Percentiles rank a stretch among this genome's conserved stretches.
phyloP scores from a whole-genome alignment of 78 protist species.

The Isochrysis galbana region DNA sequence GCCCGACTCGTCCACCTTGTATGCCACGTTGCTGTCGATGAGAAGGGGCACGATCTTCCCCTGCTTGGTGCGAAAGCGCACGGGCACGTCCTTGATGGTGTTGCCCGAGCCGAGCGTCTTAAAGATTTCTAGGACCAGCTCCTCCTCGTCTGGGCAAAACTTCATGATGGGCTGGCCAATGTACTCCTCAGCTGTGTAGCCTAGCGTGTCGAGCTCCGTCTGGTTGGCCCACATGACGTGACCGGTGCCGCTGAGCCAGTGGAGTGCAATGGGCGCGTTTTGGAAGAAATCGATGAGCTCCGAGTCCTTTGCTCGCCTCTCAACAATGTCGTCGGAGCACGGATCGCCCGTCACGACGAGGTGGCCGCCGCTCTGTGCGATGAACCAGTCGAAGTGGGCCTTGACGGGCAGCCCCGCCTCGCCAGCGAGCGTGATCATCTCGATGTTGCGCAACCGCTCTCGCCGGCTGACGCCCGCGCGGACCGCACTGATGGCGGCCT shows the following conservation, averaged over 20 bases:
- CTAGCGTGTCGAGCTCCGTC: slow-evolving; percentile 31
- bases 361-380: too few species aligned
- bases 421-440: too few species aligned
- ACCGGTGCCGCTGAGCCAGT: slow-evolving; percentile 40
- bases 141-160: slow-evolving; percentile 45
- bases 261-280: slow-evolving; percentile 41
- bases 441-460: too few species aligned
- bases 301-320: too few species aligned
- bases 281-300: too few species aligned
- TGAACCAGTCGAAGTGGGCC: too few species aligned
- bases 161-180: slow-evolving; percentile 49
- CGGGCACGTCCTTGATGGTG: slow-evolving; percentile 42
- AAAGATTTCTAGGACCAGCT: slow-evolving; percentile 37
- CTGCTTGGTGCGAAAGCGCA: slow-evolving; percentile 46
- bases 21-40: slow-evolving; percentile 47
- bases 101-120: slow-evolving; percentile 39
- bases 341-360: too few species aligned
- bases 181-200: slow-evolving; percentile 38
- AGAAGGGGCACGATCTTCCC: slow-evolving; percentile 30
- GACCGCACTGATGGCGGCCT: background rate
- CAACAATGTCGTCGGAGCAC: too few species aligned
- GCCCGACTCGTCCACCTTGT: background rate
- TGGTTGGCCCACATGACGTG: slow-evolving; percentile 43
- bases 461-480: too few species aligned
- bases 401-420: too few species aligned